Base-by-base conservation (phyloP, 2,329 filamentous ascomycete genomes). In the Elsinoe australis region DNA sequence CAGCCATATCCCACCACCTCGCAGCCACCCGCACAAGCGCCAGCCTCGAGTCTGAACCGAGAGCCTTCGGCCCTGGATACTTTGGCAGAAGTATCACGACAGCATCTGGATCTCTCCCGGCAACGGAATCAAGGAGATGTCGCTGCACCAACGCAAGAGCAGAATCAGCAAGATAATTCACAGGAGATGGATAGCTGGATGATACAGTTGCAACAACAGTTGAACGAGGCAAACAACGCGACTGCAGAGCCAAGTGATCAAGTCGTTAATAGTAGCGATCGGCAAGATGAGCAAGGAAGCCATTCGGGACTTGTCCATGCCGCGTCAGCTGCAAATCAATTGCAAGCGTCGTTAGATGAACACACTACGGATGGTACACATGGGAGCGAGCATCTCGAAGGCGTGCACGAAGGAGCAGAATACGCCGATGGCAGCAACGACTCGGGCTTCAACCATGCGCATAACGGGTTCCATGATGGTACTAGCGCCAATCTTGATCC, bases 81-180 rank as follows among this genome's bases (percentile, higher is more conserved):
- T 4, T 73, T 95, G 17, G 88, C 88, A 24, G 88, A 95, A 66
- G 88, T 89, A 0, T 94, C 88, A 42, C 78, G 87, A 44, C 85
- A 86, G 78, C 69, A 70, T 53, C 56, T 92, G 50, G 84, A 85
- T 56, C 71, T 80, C 12, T 76, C 72, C 51, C 75, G 80, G 58
- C 35, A 48, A 51, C 14, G 60, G 49, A 54, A 31, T 52, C 52
- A 10, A 33, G 29, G n/a, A 5, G 28, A 47, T 19, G 38, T n/a
- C 7, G 18, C 28, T 1, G 39, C 48, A 12, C 51, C 65, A 31
- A 28, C 24, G 3, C 39, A 44, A 33, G 49, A 66, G 24, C 63
- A 66, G n/a, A 58, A 61, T 29, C 51, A 48, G 38, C 58, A 58
- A 31, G 59, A 64, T 8, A 57, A 61, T 2, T 39, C 59, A 6